Percentiles rank a stretch among this genome's conserved stretches.
Evolutionary conservation across 75 land plant genomes (phyloP).

Genomic region (Sequoia sempervirens): DNA sequence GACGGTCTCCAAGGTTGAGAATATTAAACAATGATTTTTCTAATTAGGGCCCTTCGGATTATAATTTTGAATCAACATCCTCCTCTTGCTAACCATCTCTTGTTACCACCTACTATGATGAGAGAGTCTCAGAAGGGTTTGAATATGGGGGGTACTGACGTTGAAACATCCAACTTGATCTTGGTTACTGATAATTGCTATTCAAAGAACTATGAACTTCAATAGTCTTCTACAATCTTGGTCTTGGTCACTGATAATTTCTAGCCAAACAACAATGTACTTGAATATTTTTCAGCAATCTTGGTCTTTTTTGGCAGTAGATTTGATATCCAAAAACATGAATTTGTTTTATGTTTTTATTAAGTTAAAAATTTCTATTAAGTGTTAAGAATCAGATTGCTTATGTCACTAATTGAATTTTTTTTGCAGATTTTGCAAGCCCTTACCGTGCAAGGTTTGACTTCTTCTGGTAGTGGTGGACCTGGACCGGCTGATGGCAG

Average conservation of each 20-base stretch:
- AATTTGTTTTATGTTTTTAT: neutral
- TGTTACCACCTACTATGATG: neutral
- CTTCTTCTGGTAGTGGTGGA: conserved; percentile 63
- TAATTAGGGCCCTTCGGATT: neutral
- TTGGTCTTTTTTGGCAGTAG: neutral
- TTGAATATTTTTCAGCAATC: neutral
- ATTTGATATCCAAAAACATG: neutral
- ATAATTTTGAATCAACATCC: neutral
- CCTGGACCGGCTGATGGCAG: conserved; percentile 38
- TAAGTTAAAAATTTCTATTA: neutral
- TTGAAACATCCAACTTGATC: neutral
- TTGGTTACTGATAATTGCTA: neutral
- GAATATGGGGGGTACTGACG: neutral
- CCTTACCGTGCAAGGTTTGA: conserved; percentile 71
- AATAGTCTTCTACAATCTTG: neutral
- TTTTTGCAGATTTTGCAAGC: conserved; percentile 63
- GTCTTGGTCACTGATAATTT: neutral
- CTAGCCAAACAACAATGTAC: neutral
- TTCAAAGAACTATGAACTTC: neutral
- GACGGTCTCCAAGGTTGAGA: neutral
- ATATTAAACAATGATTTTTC: neutral
- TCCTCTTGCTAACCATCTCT: neutral
- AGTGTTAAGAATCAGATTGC: neutral
- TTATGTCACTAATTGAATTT: neutral
- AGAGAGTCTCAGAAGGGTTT: neutral